Evolutionary conservation across 192 early-diverging fungal genomes (phyloP).

Genomic region (Rhizophlyctis rosea): DNA sequence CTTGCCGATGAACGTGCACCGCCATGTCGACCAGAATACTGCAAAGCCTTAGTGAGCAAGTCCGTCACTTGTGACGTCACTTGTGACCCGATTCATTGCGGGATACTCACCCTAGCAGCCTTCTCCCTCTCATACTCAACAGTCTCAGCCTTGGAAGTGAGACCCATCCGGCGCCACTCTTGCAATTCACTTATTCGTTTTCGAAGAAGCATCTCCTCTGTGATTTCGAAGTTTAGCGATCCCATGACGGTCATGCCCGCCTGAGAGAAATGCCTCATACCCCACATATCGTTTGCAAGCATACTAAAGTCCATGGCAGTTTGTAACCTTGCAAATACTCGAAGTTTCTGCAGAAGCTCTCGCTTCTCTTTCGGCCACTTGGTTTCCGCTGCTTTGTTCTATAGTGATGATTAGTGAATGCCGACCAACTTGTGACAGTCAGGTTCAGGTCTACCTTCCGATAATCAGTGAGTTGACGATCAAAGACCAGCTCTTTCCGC

Average conservation of each 20-base stretch:
- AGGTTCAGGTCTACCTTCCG: conserved; percentile 52
- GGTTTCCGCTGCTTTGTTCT: conserved; percentile 73
- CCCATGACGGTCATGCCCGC: too few relatives aligned
- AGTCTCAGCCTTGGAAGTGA: conserved; percentile 70
- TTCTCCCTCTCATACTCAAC: conserved; percentile 64
- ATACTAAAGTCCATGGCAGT: conserved; percentile 75
- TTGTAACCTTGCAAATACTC: conserved; percentile 85
- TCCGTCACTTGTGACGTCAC: too few relatives aligned
- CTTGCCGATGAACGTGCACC: neutral
- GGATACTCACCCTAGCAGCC: too few relatives aligned
- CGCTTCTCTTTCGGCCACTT: conserved; percentile 84
- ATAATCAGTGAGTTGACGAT: conserved; percentile 84
- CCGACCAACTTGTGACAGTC: conserved; percentile 7
- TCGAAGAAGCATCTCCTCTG: conserved; percentile 73
- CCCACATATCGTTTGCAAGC: neutral
- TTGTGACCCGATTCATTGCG: too few relatives aligned
- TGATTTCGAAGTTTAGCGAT: too few relatives aligned
- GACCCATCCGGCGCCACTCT: conserved; percentile 87
- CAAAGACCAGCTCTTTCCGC: conserved; percentile 85
- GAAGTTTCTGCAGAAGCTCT: conserved; percentile 71
- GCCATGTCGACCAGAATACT: neutral
- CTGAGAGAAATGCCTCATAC: neutral
- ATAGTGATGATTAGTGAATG: conserved; percentile 25
- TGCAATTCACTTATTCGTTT: conserved; percentile 81
- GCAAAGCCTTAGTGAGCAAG: too few relatives aligned